Evolutionary conservation across 2,329 filamentous ascomycete genomes (phyloP).

Genomic region (Ascochyta clinopodiicola): DNA sequence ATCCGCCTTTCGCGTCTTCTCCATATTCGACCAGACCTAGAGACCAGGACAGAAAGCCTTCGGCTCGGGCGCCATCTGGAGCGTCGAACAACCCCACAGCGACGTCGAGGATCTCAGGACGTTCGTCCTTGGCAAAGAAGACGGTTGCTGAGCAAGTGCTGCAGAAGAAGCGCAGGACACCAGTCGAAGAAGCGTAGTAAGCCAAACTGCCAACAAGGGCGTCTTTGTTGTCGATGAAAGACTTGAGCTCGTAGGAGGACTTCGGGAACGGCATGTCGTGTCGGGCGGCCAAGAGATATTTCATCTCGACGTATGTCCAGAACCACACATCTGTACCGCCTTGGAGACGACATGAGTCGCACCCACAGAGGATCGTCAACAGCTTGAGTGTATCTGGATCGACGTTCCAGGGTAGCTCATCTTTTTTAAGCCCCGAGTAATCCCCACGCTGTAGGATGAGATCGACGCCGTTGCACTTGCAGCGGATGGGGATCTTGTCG

Average conservation of each 20-base stretch:
- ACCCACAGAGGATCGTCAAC: conserved; percentile 52
- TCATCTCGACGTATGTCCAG: conserved; percentile 55
- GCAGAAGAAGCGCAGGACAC: conserved; percentile 59
- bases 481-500: conserved; percentile 49
- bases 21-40: conserved; percentile 37
- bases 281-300: conserved; percentile 47
- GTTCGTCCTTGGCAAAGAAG: conserved; percentile 54
- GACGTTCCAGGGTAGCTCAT: conserved; percentile 53
- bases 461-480: conserved; percentile 57
- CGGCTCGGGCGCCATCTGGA: conserved; percentile 55
- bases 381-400: conserved; percentile 53
- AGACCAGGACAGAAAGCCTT: conserved; percentile 54
- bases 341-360: conserved; percentile 56
- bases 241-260: conserved; percentile 43
- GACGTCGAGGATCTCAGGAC: conserved; percentile 53
- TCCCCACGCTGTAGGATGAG: conserved; percentile 49
- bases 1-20: conserved; percentile 50
- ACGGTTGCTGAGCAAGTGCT: conserved; percentile 55
- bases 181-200: conserved; percentile 53
- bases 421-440: conserved; percentile 30
- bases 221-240: conserved; percentile 46
- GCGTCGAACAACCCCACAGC: conserved; percentile 55
- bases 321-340: conserved; percentile 53
- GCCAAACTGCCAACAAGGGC: conserved; percentile 53
- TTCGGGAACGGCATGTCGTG: conserved; percentile 37